phyloP scores from a whole-genome alignment of 768 basidiomycete species.

The Boletus rubroflammeus region DNA sequence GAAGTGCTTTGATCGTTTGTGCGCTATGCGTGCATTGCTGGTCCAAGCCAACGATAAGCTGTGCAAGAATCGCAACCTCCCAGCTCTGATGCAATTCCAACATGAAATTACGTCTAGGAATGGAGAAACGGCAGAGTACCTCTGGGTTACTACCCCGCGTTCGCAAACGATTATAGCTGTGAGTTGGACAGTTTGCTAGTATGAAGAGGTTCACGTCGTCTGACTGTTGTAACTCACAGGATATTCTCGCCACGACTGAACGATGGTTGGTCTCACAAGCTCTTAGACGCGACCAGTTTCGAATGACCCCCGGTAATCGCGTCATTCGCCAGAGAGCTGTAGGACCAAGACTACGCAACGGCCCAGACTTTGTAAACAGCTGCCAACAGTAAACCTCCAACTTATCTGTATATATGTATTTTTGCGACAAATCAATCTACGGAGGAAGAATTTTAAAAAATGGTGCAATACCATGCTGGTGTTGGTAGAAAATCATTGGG shows the following conservation, averaged over 20 bases:
- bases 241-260: constrained; percentile 27
- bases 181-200: neutral
- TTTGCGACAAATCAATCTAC: neutral
- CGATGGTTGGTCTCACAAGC: constrained; percentile 23
- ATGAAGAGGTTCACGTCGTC: neutral
- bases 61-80: constrained; percentile 25
- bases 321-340: constrained; percentile 14
- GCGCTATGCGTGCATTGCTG: constrained; percentile 36
- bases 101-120: constrained; percentile 10
- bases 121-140: constrained; percentile 12
- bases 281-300: constrained; percentile 15
- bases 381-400: constrained; percentile 4
- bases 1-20: constrained; percentile 25
- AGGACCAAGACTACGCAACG: constrained; percentile 26
- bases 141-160: constrained; percentile 20
- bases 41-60: constrained; percentile 32
- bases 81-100: constrained; percentile 19
- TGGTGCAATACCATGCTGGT: no score
- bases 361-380: constrained; percentile 15
- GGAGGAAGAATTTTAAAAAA: no score
- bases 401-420: neutral
- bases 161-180: constrained; percentile 20
- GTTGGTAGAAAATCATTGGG: constrained; percentile 6
- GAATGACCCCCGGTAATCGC: neutral
- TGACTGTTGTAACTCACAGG: constrained; percentile 16